Conservation (phyloP, 2,329 filamentous ascomycete species). For the Fusarium nisikadoi region DNA sequence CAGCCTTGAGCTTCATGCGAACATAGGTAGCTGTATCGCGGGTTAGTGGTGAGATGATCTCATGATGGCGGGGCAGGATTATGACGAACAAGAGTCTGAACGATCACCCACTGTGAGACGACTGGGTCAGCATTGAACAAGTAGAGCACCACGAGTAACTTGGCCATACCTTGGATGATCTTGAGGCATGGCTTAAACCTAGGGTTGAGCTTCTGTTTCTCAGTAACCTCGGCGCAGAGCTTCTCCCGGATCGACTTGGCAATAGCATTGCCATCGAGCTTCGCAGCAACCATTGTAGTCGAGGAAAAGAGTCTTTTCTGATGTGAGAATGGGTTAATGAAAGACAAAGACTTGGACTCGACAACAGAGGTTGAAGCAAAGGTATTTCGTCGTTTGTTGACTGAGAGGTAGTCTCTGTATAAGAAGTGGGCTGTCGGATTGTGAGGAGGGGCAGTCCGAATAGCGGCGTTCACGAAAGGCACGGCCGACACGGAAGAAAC, state of each 20-base stretch:
- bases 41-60: constrained; percentile 32
- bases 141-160: constrained; percentile 12
- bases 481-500: constrained; percentile 39
- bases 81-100: constrained; percentile 81
- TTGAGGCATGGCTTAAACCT: constrained; percentile 90
- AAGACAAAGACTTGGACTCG: constrained; percentile 22
- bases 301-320: constrained; percentile 54
- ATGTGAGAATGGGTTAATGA: constrained; percentile 2
- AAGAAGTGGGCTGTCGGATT: constrained; percentile 32
- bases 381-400: constrained; percentile 21
- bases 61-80: constrained; percentile 37
- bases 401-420: constrained; percentile 31
- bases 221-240: constrained; percentile 81
- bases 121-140: constrained; percentile 38
- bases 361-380: constrained; percentile 29
- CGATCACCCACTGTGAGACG: constrained; percentile 79
- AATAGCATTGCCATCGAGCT: constrained; percentile 96
- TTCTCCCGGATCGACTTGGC: constrained; percentile 89
- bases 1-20: constrained; percentile 99
- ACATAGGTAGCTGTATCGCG: constrained; percentile 84
- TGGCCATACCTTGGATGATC: constrained; percentile 85
- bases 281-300: constrained; percentile 83
- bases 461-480: constrained; percentile 27
- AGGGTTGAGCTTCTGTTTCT: constrained; percentile 84
- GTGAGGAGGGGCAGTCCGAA: constrained; percentile 42